Percentiles rank a stretch among this genome's conserved stretches.
phyloP scores from a whole-genome alignment of 371 early-diverging fungal genomes.

The Rhizopus delemar region DNA sequence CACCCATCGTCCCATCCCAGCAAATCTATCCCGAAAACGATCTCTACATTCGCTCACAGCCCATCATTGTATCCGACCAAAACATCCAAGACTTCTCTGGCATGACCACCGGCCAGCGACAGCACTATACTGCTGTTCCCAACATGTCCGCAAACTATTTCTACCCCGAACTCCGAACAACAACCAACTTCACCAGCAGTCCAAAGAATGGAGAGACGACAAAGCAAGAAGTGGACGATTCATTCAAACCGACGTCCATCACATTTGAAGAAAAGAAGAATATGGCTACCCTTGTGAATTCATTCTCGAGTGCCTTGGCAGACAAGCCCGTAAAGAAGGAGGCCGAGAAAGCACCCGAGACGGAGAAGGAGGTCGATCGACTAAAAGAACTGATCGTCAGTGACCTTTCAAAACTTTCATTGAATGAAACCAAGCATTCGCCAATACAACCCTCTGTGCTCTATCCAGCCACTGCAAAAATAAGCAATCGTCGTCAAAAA shows the following conservation, averaged over 20 bases:
- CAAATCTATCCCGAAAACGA: constrained; percentile 17
- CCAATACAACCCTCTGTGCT: neutral
- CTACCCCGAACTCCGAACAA: constrained; percentile 34
- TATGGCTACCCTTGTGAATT: constrained; percentile 21
- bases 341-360: neutral
- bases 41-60: constrained; percentile 29
- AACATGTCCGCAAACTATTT: constrained; percentile 26
- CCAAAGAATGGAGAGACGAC: constrained; percentile 14
- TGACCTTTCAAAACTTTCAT: constrained; percentile 21
- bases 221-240: constrained; percentile 2
- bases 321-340: neutral
- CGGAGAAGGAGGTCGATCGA: constrained; percentile 1
- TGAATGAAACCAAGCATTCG: constrained; percentile 9
- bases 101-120: constrained; percentile 29
- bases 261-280: constrained; percentile 34
- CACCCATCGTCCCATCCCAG: neutral
- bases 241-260: too few relatives aligned
- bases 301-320: constrained; percentile 14
- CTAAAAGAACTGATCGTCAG: constrained; percentile 17
- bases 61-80: constrained; percentile 22
- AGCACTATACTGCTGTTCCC: constrained; percentile 38
- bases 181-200: constrained; percentile 35
- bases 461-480: neutral
- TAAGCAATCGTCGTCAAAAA: neutral
- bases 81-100: neutral